These are phyloP conservation scores for Hevea brasiliensis DNA, from an alignment of 345 rosid species.

Conservation along the genomic window DNA sequence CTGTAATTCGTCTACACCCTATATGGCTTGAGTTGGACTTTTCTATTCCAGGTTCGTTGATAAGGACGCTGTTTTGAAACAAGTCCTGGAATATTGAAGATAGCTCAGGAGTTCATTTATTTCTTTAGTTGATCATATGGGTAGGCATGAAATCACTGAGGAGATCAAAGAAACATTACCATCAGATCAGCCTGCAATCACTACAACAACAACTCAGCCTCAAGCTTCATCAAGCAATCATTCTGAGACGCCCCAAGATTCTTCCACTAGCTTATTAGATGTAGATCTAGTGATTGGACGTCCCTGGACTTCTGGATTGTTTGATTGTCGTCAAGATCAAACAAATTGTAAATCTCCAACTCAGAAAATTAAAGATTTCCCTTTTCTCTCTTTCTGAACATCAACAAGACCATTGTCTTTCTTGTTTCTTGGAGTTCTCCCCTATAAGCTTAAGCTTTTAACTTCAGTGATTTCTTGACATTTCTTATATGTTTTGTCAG, in stretches of 20 bases:
- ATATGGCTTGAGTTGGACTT: not conserved
- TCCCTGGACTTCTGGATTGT: slow-evolving; percentile 48
- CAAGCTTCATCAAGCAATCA: not conserved
- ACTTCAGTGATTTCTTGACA: too few species aligned
- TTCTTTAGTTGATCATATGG: slow-evolving; percentile 5
- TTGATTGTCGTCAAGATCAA: slow-evolving; percentile 40
- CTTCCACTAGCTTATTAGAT: not conserved
- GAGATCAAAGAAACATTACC: not conserved
- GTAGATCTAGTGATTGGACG: slow-evolving; percentile 28
- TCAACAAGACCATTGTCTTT: too few species aligned
- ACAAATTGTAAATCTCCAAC: slow-evolving; percentile 33
- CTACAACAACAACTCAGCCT: not conserved
- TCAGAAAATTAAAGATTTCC: not conserved
- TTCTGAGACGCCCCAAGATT: not conserved
- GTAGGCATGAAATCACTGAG: slow-evolving; percentile 2
- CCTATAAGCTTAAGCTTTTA: too few species aligned
- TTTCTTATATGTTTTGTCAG: slow-evolving; percentile 22
- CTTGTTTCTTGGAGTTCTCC: not conserved
- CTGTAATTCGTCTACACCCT: too few species aligned
- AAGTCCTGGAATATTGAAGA: too few species aligned
- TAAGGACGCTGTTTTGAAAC: too few species aligned
- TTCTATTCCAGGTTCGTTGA: too few species aligned
- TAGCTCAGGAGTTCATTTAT: not conserved
- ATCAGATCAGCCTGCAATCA: slow-evolving; percentile 5
- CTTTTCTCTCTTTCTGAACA: not conserved